Conservation (phyloP, 345 rosid genomes). For the thale cress (Arabidopsis thaliana) region TAIR10.1 NC_003070.9:2774501-2775000, state of each 20-base stretch:
- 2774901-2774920: constrained; percentile 68
- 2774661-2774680: constrained; percentile 1
- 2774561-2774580: constrained; percentile 3
- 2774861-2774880: constrained; percentile 94
- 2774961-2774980: constrained; percentile 70
- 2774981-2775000: constrained; percentile 82
- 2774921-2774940: constrained; percentile 63
- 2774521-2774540: constrained; percentile 21
- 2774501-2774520: constrained; percentile 47
- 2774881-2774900: constrained; percentile 97
- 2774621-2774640: not conserved
- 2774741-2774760: constrained; percentile 2
- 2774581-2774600: constrained; percentile 1
- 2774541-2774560: not conserved
- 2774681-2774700: not conserved
- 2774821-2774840: constrained; percentile 5
- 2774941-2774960: constrained; percentile 89
- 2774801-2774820: constrained; percentile 6
- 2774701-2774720: constrained; percentile 14
- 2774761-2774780: not conserved
- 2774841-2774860: constrained; percentile 75
- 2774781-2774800: constrained; percentile 8
- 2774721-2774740: constrained; percentile 3
- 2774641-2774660: constrained; percentile 25
- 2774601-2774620: not conserved